Evolutionary conservation across 768 basidiomycete species (phyloP).

Genomic region (Phylloporus rhodoxanthus): DNA sequence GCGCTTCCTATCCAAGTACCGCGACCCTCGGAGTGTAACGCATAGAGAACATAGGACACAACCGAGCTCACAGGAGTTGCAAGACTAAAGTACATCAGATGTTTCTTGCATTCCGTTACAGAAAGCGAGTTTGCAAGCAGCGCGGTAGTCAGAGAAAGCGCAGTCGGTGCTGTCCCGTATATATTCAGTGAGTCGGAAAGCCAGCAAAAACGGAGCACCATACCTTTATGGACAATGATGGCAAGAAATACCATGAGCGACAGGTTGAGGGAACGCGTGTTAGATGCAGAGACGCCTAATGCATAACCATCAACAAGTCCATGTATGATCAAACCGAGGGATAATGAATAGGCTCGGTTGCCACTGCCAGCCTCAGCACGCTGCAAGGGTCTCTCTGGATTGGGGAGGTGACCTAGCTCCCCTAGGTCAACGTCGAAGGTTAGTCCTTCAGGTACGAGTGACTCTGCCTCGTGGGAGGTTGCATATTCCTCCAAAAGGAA

Average conservation of each 20-base stretch:
- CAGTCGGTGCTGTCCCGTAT: constrained; percentile 68
- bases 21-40: constrained; percentile 36
- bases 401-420: constrained; percentile 42
- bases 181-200: constrained; percentile 7
- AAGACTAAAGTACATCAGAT: constrained; percentile 71
- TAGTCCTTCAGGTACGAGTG: constrained; percentile 11
- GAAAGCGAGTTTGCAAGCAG: constrained; percentile 74
- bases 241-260: constrained; percentile 88
- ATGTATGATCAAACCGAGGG: constrained; percentile 83
- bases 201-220: neutral
- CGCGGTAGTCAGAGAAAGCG: constrained; percentile 81
- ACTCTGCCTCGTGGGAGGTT: constrained; percentile 46
- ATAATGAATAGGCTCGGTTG: constrained; percentile 59
- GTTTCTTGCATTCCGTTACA: constrained; percentile 60
- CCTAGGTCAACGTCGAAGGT: constrained; percentile 60
- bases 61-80: constrained; percentile 84
- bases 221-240: constrained; percentile 86
- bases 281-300: constrained; percentile 70
- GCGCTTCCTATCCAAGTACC: constrained; percentile 65
- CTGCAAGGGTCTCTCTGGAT: constrained; percentile 12
- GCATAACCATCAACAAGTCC: constrained; percentile 90
- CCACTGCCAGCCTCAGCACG: constrained; percentile 15
- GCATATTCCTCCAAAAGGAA: constrained; percentile 63
- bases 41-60: constrained; percentile 64
- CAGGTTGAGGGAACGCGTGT: constrained; percentile 40